phyloP scores from a whole-genome alignment of 768 basidiomycete genomes.

The Trametopsis cervina region DNA sequence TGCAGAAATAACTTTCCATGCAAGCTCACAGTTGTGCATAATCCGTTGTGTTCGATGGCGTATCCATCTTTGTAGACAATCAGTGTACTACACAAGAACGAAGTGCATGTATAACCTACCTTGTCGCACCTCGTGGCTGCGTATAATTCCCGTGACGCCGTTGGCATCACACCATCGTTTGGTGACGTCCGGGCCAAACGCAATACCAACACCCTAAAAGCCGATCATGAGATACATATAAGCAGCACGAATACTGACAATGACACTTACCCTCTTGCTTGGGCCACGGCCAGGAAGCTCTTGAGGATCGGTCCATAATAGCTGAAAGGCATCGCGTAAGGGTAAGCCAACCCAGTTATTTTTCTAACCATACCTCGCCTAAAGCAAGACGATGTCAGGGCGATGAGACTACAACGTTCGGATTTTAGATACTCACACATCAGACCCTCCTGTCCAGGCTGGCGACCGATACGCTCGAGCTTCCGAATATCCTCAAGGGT shows the following conservation, averaged over 20 bases:
- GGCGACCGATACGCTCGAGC: constrained; percentile 78
- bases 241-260: not conserved
- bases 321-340: constrained; percentile 31
- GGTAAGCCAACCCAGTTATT: constrained; percentile 2
- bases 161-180: constrained; percentile 84
- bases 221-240: not conserved
- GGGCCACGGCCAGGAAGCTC: constrained; percentile 84
- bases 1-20: constrained; percentile 9
- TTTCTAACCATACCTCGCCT: constrained; percentile 54
- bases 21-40: constrained; percentile 78
- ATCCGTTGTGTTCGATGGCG: constrained; percentile 88
- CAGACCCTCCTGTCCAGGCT: constrained; percentile 90
- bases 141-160: constrained; percentile 80
- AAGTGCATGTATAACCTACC: constrained; percentile 35
- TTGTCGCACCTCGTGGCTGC: constrained; percentile 96
- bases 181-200: constrained; percentile 94
- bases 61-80: constrained; percentile 62
- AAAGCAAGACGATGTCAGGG: not conserved
- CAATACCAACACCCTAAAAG: constrained; percentile 85
- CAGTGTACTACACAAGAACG: not conserved
- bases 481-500: constrained; percentile 89
- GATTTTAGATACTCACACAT: constrained; percentile 69
- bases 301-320: constrained; percentile 97
- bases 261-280: constrained; percentile 74
- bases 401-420: constrained; percentile 1